Evolutionary conservation across 1,284 basidiomycete species (phyloP).

Genomic region (Papiliotrema terrestris): DNA sequence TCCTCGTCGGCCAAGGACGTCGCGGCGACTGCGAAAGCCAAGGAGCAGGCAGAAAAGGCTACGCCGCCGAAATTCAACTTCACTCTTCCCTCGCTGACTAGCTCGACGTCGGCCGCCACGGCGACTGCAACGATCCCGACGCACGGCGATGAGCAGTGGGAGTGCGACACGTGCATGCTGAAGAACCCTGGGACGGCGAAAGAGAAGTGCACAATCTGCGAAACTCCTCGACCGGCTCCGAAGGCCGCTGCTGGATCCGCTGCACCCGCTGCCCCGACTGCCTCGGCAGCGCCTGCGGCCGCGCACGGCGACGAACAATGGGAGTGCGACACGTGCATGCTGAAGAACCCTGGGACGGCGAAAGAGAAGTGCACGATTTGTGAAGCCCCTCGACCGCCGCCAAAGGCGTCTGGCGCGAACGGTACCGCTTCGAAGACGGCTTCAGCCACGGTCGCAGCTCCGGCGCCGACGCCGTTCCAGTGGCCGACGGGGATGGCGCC

Average conservation of each 20-base stretch:
- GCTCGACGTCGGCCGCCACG: not conserved
- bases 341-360: slow-evolving; percentile 51
- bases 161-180: slow-evolving; percentile 47
- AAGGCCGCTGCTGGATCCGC: not conserved
- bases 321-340: slow-evolving; percentile 43
- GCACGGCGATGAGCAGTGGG: slow-evolving; percentile 45
- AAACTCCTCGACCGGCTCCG: slow-evolving; percentile 43
- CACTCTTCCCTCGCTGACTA: slow-evolving; percentile 7
- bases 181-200: slow-evolving; percentile 51
- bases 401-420: slow-evolving; percentile 5
- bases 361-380: slow-evolving; percentile 55
- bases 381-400: slow-evolving; percentile 46
- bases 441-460: slow-evolving; percentile 20
- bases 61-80: slow-evolving; percentile 9
- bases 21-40: not conserved
- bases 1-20: not conserved
- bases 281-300: not conserved
- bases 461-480: not conserved
- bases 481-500: not conserved
- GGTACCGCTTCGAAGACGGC: not conserved
- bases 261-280: not conserved
- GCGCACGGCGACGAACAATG: slow-evolving; percentile 47
- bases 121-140: not conserved
- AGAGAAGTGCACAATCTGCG: slow-evolving; percentile 55
- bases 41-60: not conserved